Conservation (phyloP, 148 eudicot species). For the Mesembryanthemum crystallinum region DNA sequence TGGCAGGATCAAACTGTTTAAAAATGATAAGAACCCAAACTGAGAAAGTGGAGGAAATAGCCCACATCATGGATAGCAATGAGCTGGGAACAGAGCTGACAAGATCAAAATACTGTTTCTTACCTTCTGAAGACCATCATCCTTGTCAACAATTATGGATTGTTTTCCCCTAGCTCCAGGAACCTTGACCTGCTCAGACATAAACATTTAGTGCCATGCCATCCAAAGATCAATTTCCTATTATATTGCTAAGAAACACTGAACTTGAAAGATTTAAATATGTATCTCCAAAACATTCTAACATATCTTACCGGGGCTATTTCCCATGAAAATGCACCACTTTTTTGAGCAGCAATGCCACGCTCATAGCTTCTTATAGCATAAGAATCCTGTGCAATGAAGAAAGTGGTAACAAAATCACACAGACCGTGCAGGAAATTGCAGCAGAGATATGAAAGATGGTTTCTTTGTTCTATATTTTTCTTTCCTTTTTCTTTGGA, state of each 20-base stretch:
- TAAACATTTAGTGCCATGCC: not conserved
- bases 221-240: not conserved
- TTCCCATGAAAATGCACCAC: slow-evolving; percentile 92
- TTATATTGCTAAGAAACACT: not conserved
- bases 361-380: slow-evolving; percentile 87
- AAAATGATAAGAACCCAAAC: not conserved
- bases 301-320: slow-evolving; percentile 66
- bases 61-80: not conserved
- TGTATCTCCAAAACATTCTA: slow-evolving; percentile 8
- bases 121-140: slow-evolving; percentile 81
- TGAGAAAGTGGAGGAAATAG: not conserved
- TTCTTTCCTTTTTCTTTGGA: not conserved
- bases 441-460: not conserved
- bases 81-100: slow-evolving; percentile 5
- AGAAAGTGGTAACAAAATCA: slow-evolving; percentile 12
- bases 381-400: slow-evolving; percentile 62
- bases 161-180: slow-evolving; percentile 64
- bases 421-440: not conserved
- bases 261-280: not conserved
- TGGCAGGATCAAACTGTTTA: slow-evolving; percentile 74
- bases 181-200: slow-evolving; percentile 51
- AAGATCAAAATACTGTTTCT: slow-evolving; percentile 12
- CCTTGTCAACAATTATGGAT: slow-evolving; percentile 53
- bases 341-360: slow-evolving; percentile 75
- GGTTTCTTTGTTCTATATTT: not conserved